A percentile compares a stretch with the other conserved stretches of the same genome.
Conservation (phyloP, 495 filamentous ascomycete genomes). For the Hypoxylon lienhwacheense region DNA sequence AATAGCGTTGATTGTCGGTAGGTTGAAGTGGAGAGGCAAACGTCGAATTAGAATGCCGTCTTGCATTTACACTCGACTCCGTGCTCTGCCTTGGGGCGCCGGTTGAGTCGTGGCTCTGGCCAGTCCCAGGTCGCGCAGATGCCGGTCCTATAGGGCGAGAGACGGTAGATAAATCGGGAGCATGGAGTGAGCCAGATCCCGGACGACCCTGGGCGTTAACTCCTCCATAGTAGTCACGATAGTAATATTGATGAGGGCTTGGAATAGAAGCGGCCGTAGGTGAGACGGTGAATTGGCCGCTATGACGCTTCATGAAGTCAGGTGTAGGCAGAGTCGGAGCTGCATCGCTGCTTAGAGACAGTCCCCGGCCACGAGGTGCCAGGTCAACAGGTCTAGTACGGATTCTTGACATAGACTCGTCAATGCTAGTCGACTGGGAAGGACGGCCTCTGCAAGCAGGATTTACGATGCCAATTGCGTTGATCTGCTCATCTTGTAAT, state of each 20-base stretch:
- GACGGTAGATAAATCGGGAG: slow-evolving; percentile 42
- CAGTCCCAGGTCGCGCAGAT: slow-evolving; percentile 51
- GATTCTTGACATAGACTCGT: slow-evolving; percentile 47
- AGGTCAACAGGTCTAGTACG: slow-evolving; percentile 45
- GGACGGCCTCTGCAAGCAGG: slow-evolving; percentile 46
- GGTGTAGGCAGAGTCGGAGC: slow-evolving; percentile 63
- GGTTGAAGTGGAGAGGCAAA: slow-evolving; percentile 45
- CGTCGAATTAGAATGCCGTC: slow-evolving; percentile 53
- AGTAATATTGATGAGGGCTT: slow-evolving; percentile 53
- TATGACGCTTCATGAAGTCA: slow-evolving; percentile 59
- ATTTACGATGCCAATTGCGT: slow-evolving; percentile 53
- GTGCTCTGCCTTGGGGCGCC: slow-evolving; percentile 47
- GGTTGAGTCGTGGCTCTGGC: slow-evolving; percentile 54
- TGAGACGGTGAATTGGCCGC: slow-evolving; percentile 58
- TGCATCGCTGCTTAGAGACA: slow-evolving; percentile 65
- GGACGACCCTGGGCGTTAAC: slow-evolving; percentile 42
- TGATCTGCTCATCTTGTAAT: slow-evolving; percentile 56
- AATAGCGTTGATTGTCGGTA: slow-evolving; percentile 53
- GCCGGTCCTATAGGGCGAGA: slow-evolving; percentile 39
- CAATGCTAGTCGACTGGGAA: slow-evolving; percentile 51
- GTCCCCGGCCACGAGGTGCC: slow-evolving; percentile 50
- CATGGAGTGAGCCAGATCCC: slow-evolving; percentile 48
- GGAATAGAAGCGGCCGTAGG: slow-evolving; percentile 49
- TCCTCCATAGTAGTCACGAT: slow-evolving; percentile 52
- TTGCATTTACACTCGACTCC: slow-evolving; percentile 44